These are phyloP conservation scores for Lyophyllum semitale DNA, from an alignment of 768 basidiomycete species.

Conservation along the genomic window DNA sequence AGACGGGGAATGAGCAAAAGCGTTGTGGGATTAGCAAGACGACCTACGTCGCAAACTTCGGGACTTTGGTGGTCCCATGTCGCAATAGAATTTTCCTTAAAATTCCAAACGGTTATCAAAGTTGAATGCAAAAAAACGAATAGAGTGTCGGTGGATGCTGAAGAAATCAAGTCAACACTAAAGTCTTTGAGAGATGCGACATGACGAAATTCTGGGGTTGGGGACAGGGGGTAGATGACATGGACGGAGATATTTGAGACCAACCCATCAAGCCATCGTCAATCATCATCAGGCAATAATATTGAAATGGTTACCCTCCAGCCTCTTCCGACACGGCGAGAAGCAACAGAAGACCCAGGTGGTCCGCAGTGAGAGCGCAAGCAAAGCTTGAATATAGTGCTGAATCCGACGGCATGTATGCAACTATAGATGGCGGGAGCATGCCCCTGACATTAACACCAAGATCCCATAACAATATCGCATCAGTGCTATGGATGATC, in stretches of 20 bases:
- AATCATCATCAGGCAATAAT: neutral
- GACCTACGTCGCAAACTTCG: no score
- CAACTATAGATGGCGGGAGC: neutral
- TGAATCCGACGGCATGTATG: neutral
- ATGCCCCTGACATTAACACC: neutral
- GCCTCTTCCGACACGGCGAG: neutral
- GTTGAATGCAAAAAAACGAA: neutral
- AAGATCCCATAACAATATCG: neutral
- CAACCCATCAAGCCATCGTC: neutral
- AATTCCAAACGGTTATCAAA: neutral
- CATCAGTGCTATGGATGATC: neutral
- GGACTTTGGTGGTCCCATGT: neutral
- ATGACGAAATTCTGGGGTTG: neutral
- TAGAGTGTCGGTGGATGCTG: neutral
- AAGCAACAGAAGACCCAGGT: neutral
- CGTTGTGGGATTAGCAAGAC: no score
- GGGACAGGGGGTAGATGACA: neutral
- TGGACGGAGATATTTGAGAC: neutral
- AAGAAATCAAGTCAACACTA: neutral
- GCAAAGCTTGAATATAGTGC: neutral
- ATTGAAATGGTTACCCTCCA: neutral
- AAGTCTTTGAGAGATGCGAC: neutral
- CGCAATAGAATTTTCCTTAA: neutral
- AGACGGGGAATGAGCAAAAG: neutral
- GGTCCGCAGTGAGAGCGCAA: neutral